Base-by-base conservation (phyloP, 805 yeast species). In the Wickerhamiella azyma region DNA sequence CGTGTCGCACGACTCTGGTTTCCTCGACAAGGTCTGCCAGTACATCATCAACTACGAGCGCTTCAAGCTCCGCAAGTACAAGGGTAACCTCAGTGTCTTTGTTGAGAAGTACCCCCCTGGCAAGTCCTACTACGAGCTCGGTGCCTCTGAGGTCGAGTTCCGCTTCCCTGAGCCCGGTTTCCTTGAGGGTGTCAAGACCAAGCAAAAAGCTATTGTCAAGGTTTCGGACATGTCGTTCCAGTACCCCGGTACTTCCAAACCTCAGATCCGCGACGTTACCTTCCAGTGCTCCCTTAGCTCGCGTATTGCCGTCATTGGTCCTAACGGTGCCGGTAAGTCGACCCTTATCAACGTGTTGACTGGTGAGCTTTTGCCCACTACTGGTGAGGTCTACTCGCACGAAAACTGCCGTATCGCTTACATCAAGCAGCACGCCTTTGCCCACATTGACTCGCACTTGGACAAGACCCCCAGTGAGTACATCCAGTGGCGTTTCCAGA, bases 401-500 rank as follows among this genome's bases (percentile, higher is more conserved):
- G 97, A 89, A 77, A 92, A 92, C 75, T 83, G 94, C 78, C 94
- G 98, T 82, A 92, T 92, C 65, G 99, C 97, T 66, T 92, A 92
- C 92, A 88, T 92, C 65, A 92, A 92, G 77, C 99, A 92, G 77
- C 98, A 94, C 72, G 98, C 98, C 71, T 92, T 92, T 68, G 97
- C 97, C 57, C 98, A 92, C 73, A 89, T 92, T 66, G 99, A 94
- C 73, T 79, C 83, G 68, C 98, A 92, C 70, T 79, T 89, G 70
- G 99, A 92, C 80, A 85, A 83, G 80, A 92, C 99, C 66, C 98
- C 98, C 67, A 86, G 96, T 65, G 98, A 92, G 78, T 92, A 92
- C 77, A 92, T 92, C 63, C 98, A 92, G 77, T 92, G 98, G 98
- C 92, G 98, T 82, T 92, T 89, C 96, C 98, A 92, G 78, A 92